A percentile compares a stretch with the other conserved stretches of the same genome.
Evolutionary conservation across 352 stramenopile genomes (phyloP).

Genomic region (Pythium phragmitis): DNA sequence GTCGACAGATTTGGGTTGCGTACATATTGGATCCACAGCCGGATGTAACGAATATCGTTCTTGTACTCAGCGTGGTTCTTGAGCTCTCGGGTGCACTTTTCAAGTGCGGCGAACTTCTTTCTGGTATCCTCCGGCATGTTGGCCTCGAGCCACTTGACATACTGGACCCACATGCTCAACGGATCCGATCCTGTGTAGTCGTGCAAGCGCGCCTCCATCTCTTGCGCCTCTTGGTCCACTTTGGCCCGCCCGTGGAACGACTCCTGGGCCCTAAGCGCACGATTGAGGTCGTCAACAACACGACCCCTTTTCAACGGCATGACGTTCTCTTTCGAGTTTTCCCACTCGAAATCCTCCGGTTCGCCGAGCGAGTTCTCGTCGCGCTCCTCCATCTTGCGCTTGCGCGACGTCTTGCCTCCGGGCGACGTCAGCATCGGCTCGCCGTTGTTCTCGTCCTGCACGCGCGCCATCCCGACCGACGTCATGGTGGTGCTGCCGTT

Average conservation of each 20-base stretch:
- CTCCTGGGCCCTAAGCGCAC: conserved; percentile 56
- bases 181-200: conserved; percentile 65
- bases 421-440: conserved; percentile 19
- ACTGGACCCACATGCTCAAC: conserved; percentile 64
- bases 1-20: conserved; percentile 15
- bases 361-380: conserved; percentile 27
- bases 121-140: conserved; percentile 83
- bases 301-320: conserved; percentile 78
- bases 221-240: conserved; percentile 52
- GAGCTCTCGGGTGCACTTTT: conserved; percentile 71
- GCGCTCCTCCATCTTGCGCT: conserved; percentile 41
- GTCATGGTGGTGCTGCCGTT: conserved; percentile 13
- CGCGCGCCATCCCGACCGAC: conserved; percentile 17
- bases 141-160: conserved; percentile 77
- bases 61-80: conserved; percentile 64
- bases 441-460: conserved; percentile 27
- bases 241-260: conserved; percentile 62
- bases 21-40: conserved; percentile 89
- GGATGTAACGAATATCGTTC: conserved; percentile 80
- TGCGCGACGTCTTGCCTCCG: conserved; percentile 22
- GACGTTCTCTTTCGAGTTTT: conserved; percentile 88
- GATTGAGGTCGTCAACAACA: conserved; percentile 79
- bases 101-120: conserved; percentile 73
- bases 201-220: conserved; percentile 45
- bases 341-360: conserved; percentile 67